Evolutionary conservation across 331 rosid genomes (phyloP), one percentile per base, ranked within the genome.

Genomic region (Erythrophleum ivorense): DNA sequence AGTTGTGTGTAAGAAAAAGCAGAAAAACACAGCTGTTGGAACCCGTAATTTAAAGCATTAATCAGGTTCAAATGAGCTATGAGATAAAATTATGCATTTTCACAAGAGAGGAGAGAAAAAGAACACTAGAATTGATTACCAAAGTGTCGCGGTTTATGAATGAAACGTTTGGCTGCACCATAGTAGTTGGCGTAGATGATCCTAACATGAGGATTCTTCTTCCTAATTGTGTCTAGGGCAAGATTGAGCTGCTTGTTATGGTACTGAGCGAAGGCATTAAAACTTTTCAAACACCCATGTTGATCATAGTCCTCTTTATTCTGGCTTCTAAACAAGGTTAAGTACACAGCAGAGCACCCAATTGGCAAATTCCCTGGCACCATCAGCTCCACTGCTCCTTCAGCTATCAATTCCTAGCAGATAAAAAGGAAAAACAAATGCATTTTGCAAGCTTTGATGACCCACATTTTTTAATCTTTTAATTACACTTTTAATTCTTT

Each of bases 301-400:
- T 58, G 12, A 77, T 91, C 94, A 9, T 89, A 91, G 64, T 81
- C 80, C 16, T 71, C 77, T 62, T n/a, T 78, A 73, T 89, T 84
- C 0, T n/a, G 75, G 84, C 86, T 88, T 76, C 43, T 49, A 71
- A 76, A 89, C 64, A 83, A 43, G 15, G 97, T 91, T 53, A 89
- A 54, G 77, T 89, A 92, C 21, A 84, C 59, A 3, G 92, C 87
- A 14, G 89, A 85, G 84, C 95, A 92, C 12, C 94, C 95, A 11
- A 89, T 46, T n/a, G 94, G 97, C n/a, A 92, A 86, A 87, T 88
- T 91, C 11, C 95, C 97, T 0, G 95, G 94, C 76, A 91, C 95
- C 85, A 89, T 19, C 45, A 92, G 34, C 57, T 91, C 88, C 80
- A 81, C 87, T 3, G 90, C 96, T 43, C 96, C 96, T 87, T 92